Evolutionary conservation across 1,139 yeast species (phyloP).

Genomic region (Nakaseomyces bracarensis): DNA sequence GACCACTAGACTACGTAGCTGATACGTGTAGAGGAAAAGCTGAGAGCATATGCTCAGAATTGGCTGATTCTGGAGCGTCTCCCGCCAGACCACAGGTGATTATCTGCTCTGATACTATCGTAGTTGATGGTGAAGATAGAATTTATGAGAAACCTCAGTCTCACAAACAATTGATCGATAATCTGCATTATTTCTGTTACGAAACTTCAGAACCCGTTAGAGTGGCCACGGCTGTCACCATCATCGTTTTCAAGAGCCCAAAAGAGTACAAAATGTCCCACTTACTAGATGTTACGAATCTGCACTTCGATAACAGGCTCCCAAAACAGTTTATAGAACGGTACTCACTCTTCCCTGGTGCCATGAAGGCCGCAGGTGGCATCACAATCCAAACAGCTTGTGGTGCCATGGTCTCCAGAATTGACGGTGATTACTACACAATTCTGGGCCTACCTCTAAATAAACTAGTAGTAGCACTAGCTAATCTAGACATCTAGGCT

Average conservation of each 20-base stretch:
- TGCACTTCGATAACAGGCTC: slow-evolving; percentile 41
- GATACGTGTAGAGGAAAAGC: slow-evolving; percentile 65
- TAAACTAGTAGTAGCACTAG: slow-evolving; percentile 37
- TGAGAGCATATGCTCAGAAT: slow-evolving; percentile 44
- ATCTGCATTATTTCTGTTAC: slow-evolving; percentile 41
- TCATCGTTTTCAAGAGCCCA: slow-evolving; percentile 16
- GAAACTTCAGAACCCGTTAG: slow-evolving; percentile 36
- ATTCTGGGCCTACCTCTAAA: slow-evolving; percentile 84
- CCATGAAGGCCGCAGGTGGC: slow-evolving; percentile 82
- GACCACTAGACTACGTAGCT: slow-evolving; percentile 47
- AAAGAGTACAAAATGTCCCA: slow-evolving; percentile 21
- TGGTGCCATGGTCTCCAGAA: slow-evolving; percentile 50
- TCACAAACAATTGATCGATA: slow-evolving; percentile 42
- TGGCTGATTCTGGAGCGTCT: slow-evolving; percentile 14
- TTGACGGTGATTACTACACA: slow-evolving; percentile 76
- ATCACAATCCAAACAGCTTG: slow-evolving; percentile 75
- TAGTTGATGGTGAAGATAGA: slow-evolving; percentile 52
- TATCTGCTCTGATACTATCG: slow-evolving; percentile 74
- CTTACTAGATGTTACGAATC: slow-evolving; percentile 39
- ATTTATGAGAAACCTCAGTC: slow-evolving; percentile 73
- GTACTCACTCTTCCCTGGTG: slow-evolving; percentile 69
- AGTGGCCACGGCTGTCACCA: slow-evolving; percentile 63
- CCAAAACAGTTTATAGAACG: slow-evolving; percentile 46
- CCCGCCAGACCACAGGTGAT: slow-evolving; percentile 27
- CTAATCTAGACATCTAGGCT: neutral